Base-by-base conservation (phyloP, 441 rosid species). In the Adansonia madagascariensis region DNA sequence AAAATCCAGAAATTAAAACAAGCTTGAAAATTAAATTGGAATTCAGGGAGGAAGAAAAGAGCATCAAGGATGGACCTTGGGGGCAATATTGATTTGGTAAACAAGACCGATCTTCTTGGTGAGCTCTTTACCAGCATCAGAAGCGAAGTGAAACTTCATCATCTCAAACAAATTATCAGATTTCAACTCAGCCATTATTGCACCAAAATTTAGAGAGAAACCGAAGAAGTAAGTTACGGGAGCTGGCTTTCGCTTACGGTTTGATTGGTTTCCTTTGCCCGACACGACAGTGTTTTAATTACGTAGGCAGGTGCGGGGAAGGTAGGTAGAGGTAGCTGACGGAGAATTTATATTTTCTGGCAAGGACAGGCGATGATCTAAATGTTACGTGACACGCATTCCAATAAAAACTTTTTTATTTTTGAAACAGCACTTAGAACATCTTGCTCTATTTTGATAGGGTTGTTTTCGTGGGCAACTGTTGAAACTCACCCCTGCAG, bases 61-160 rank as follows among this genome's bases (percentile, higher is more conserved):
- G 2, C 11, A 11, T 14, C 39, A 59, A 57, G n/a, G 7, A 4
- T 20, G 10, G 55, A 91, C 97, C 95, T 91, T 89, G 18, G 99
- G 97, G 67, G 98, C 93, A 74, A 95, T 71, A 83, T 95, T 89
- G 88, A 95, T 84, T 82, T 94, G 98, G 49, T 92, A 95, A 59
- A 95, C 94, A 64, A 89, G 92, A 56, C 90, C 91, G 64, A 96
- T 81, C 88, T 92, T 96, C 84, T 92, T 79, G 8, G 69, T 80
- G 63, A 94, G 59, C 7, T 83, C 77, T 74, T 82, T 85, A 6
- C 98, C 97, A 27, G 97, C 94, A 46, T 88, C 98, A 62, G 96
- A 84, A 59, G 88, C 66, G 65, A 96, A 87, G 83, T 90, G 95
- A 14, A 69, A 78, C 83, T 91, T 87, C 92, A 94, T 81, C 85